phyloP scores from a whole-genome alignment of 768 basidiomycete species.

The Coprinopsis cinerea region DNA sequence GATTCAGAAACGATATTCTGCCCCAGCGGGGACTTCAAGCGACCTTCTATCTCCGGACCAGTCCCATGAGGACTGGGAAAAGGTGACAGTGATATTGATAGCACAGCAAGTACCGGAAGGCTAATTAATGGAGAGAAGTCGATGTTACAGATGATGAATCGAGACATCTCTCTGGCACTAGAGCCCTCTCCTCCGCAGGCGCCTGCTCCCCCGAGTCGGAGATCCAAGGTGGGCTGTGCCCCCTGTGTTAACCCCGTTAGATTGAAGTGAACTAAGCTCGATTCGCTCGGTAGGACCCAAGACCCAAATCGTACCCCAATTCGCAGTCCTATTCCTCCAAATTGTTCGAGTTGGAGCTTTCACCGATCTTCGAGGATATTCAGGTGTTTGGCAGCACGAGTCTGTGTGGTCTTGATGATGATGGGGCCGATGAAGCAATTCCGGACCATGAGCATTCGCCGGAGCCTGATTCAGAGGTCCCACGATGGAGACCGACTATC shows the following conservation, averaged over 20 bases:
- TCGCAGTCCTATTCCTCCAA: slow-evolving; percentile 9
- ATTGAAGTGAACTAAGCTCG: neutral
- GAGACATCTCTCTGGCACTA: neutral
- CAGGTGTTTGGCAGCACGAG: slow-evolving; percentile 1
- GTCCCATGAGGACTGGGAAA: slow-evolving; percentile 1
- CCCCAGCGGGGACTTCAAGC: neutral
- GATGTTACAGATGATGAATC: neutral
- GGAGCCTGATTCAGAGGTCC: too few relatives aligned
- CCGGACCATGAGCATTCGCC: neutral
- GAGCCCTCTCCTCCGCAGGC: neutral
- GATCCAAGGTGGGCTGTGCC: neutral
- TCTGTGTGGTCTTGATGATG: too few relatives aligned
- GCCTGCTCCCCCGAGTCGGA: neutral
- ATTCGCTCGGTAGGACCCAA: neutral
- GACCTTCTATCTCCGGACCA: neutral
- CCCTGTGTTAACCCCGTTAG: neutral
- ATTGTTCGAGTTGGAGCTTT: slow-evolving; percentile 9
- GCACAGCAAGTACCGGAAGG: neutral
- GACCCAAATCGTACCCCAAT: neutral
- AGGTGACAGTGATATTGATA: neutral
- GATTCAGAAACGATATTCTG: neutral
- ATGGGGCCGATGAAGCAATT: neutral
- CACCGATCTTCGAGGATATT: slow-evolving; percentile 9
- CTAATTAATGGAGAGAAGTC: neutral
- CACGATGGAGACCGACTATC: too few relatives aligned